phyloP scores from a whole-genome alignment of 2,329 filamentous ascomycete species.

The Coniochaeta sp. region DNA sequence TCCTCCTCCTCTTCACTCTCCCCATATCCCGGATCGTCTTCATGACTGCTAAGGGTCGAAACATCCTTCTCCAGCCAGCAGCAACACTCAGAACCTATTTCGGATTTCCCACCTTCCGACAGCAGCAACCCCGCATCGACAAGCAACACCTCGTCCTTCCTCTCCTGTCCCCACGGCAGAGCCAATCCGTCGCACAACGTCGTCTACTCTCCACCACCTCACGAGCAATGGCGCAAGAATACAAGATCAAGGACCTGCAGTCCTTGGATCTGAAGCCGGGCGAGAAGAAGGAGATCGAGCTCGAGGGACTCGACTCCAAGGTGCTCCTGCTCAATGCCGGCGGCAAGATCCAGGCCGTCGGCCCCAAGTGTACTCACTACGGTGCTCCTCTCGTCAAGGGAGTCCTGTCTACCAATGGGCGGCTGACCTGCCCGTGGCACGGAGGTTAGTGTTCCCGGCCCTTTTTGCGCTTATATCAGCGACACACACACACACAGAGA shows the following conservation, averaged over 20 bases:
- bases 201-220: slow-evolving; percentile 10
- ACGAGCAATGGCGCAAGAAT: slow-evolving; percentile 47
- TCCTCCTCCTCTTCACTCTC: background rate
- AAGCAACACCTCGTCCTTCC: background rate
- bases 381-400: slow-evolving; percentile 85
- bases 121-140: background rate
- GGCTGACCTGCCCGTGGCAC: slow-evolving; percentile 93
- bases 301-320: slow-evolving; percentile 86
- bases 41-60: background rate
- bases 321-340: slow-evolving; percentile 76
- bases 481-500: background rate
- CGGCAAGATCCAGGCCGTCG: slow-evolving; percentile 71
- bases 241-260: slow-evolving; percentile 68
- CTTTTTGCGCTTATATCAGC: background rate
- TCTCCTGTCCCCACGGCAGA: background rate
- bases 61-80: background rate
- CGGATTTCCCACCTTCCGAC: background rate
- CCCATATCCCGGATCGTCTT: background rate
- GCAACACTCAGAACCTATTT: background rate
- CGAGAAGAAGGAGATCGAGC: slow-evolving; percentile 81
- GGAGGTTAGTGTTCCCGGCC: slow-evolving; percentile 51
- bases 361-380: slow-evolving; percentile 83
- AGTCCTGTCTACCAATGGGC: slow-evolving; percentile 72
- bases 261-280: slow-evolving; percentile 69
- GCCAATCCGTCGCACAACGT: background rate